Evolutionary conservation across 176 grass and related monocot genomes (phyloP).

Genomic region (maize (Zea mays)): Zm-B73-REFERENCE-NAM-5.0 NC_050098.1:193385001-193385500

Average conservation of each 20-base stretch:
- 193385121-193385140: constrained; percentile 92
- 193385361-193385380: constrained; percentile 68
- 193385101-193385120: constrained; percentile 45
- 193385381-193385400: constrained; percentile 48
- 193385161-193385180: constrained; percentile 65
- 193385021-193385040: constrained; percentile 87
- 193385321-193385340: constrained; percentile 80
- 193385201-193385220: constrained; percentile 86
- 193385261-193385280: constrained; percentile 59
- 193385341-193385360: constrained; percentile 76
- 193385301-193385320: constrained; percentile 61
- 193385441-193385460: constrained; percentile 96
- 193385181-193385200: constrained; percentile 94
- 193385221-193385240: constrained; percentile 56
- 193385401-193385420: constrained; percentile 61
- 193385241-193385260: constrained; percentile 70
- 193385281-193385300: constrained; percentile 72
- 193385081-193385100: constrained; percentile 68
- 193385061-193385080: constrained; percentile 63
- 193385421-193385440: constrained; percentile 91
- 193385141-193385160: constrained; percentile 69
- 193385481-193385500: constrained; percentile 82
- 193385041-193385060: constrained; percentile 77
- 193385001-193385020: constrained; percentile 74
- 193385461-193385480: constrained; percentile 79